These are phyloP conservation scores for Cymbopogon flexuosus DNA, from an alignment of 202 grass and related monocot species.

Conservation along the genomic window DNA sequence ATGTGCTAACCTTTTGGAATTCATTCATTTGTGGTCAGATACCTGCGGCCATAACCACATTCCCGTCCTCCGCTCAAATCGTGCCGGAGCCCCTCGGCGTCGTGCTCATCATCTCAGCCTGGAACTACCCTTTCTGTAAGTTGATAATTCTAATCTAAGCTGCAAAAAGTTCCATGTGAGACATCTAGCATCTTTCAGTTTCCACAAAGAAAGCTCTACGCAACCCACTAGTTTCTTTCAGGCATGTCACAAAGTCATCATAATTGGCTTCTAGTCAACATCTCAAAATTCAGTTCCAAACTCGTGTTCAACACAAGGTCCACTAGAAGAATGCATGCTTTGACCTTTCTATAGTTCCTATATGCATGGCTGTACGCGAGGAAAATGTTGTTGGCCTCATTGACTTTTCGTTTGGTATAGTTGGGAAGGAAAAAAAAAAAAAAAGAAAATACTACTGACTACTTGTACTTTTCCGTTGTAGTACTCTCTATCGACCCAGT, in stretches of 20 bases:
- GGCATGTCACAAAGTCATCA: not conserved
- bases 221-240: not conserved
- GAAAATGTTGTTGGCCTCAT: not conserved
- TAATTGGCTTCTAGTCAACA: not conserved
- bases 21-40: slow-evolving; percentile 40
- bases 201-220: not conserved
- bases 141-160: too few species aligned
- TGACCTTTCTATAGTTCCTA: not conserved
- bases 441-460: not conserved
- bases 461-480: slow-evolving; percentile 5
- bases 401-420: not conserved
- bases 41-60: slow-evolving; percentile 49
- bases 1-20: not conserved
- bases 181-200: too few species aligned
- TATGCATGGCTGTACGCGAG: not conserved
- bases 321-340: not conserved
- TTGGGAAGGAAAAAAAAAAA: not conserved
- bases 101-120: slow-evolving; percentile 29
- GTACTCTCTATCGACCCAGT: slow-evolving; percentile 76
- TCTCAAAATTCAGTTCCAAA: not conserved
- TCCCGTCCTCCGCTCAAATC: slow-evolving; percentile 70
- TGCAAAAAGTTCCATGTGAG: too few species aligned
- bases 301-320: not conserved
- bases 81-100: slow-evolving; percentile 81
- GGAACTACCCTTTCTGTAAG: too few species aligned